Base-by-base conservation (phyloP, 2,329 filamentous ascomycete genomes). In the Macrophomina pseudophaseolina region DNA sequence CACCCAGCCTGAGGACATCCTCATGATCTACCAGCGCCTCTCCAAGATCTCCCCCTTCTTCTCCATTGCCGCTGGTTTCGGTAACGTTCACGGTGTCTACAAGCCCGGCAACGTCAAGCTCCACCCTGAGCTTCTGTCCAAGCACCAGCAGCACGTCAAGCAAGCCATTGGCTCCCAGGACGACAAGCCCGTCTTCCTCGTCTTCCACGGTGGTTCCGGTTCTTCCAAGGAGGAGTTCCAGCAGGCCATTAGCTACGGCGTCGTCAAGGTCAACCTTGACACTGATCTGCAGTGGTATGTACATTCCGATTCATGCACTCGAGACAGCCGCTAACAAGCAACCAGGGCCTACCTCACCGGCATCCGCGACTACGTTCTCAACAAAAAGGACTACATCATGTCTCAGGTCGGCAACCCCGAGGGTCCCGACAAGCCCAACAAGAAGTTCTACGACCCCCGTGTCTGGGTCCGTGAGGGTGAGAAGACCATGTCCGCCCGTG, bases 191-290 rank as follows among this genome's bases (percentile, higher is more conserved):
- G 92, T 98, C 78, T 98, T 94, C 89, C 93, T 99, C 77, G 95
- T 99, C 81, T 99, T 99, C 91, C 95, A 99, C 87, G 95, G 95
- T 77, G 95, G 95, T 75, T 97, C 92, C 71, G 95, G 95, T 73
- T 96, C 92, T 72, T 86, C 87, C 80, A 96, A 97, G 86, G 82
- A 92, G 74, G 95, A 99, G 85, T 99, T 91, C 87, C 86, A 85
- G 70, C 88, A 93, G 74, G 94, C 94, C 78, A 97, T 97, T 82
- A 84, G 85, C 79, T 91, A 94, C 82, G 95, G 95, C 86, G 94
- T 99, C 74, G 91, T 97, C 85, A 99, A 99, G 90, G 95, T 99
- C 84, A 99, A 99, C 86, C 86, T 99, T 75, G 95, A 99, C 84
- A 99, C 95, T 60, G 95, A 99, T 79, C 88, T 98, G 83, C 94